phyloP scores from a whole-genome alignment of 2,329 filamentous ascomycete genomes.

The Pseudogymnoascus destructans region DNA sequence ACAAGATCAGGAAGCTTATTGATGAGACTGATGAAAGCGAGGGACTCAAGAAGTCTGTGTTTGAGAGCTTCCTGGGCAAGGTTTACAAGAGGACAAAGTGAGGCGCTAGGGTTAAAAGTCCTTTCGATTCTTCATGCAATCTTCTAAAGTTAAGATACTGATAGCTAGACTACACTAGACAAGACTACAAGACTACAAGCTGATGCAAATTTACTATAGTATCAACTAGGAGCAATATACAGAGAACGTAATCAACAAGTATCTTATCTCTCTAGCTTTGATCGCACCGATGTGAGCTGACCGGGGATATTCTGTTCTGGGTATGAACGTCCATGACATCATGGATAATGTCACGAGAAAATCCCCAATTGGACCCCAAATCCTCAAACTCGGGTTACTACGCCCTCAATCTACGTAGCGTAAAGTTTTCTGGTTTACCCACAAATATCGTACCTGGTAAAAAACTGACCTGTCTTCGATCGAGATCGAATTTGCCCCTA shows the following conservation, averaged over 20 bases:
- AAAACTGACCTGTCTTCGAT: neutral
- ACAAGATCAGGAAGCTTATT: slow-evolving; percentile 66
- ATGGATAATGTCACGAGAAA: neutral
- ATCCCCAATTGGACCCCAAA: neutral
- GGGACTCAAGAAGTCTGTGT: slow-evolving; percentile 81
- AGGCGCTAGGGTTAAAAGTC: slow-evolving; percentile 12
- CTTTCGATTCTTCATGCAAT: neutral
- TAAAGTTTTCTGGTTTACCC: neutral
- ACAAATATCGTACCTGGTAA: slow-evolving; percentile 1
- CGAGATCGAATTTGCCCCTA: neutral
- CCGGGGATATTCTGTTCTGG: neutral
- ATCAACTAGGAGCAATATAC: neutral
- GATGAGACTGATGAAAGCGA: slow-evolving; percentile 68
- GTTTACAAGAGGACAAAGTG: slow-evolving; percentile 97
- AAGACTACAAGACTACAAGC: neutral
- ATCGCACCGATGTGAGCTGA: neutral
- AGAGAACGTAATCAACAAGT: neutral
- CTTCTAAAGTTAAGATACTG: neutral
- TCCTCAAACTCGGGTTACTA: neutral
- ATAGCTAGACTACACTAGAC: neutral
- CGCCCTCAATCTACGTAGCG: neutral
- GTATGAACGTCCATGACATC: neutral
- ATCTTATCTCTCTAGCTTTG: neutral
- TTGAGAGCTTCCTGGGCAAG: slow-evolving; percentile 82
- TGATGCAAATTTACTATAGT: neutral